These are phyloP conservation scores for Diutina siamensis DNA, from an alignment of 1,139 yeast genomes.

Conservation along the genomic window DNA sequence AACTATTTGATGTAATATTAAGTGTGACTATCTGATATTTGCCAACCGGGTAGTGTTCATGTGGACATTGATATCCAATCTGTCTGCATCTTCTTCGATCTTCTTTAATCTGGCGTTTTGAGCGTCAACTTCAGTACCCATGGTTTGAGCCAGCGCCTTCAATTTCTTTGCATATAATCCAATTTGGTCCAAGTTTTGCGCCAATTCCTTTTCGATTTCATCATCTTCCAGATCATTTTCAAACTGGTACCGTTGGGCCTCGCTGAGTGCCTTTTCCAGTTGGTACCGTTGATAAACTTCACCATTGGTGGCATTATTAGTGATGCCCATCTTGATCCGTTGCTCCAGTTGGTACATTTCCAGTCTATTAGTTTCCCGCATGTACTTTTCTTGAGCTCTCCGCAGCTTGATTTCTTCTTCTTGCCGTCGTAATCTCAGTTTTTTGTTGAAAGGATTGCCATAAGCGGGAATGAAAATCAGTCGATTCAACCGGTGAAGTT, in stretches of 20 bases:
- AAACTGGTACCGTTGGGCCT: constrained; percentile 42
- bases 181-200: constrained; percentile 51
- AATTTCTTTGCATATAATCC: constrained; percentile 32
- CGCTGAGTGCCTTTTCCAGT: constrained; percentile 35
- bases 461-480: constrained; percentile 76
- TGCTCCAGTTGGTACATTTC: constrained; percentile 38
- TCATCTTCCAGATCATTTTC: constrained; percentile 72
- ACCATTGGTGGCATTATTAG: constrained; percentile 22
- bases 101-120: constrained; percentile 38
- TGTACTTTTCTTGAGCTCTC: constrained; percentile 48
- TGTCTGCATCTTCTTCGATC: constrained; percentile 46
- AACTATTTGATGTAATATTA: too few relatives aligned
- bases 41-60: constrained; percentile 35
- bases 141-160: constrained; percentile 30
- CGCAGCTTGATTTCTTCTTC: constrained; percentile 64
- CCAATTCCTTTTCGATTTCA: constrained; percentile 57
- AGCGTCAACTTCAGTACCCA: constrained; percentile 31
- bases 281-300: constrained; percentile 19
- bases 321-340: constrained; percentile 31
- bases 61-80: constrained; percentile 43
- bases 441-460: constrained; percentile 75
- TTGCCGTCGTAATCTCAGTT: constrained; percentile 60
- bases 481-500: constrained; percentile 69
- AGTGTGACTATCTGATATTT: constrained; percentile 27
- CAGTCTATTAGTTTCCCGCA: constrained; percentile 30